Conservation (phyloP, 73 alveolate species). For the Paramecium octaurelia region DNA sequence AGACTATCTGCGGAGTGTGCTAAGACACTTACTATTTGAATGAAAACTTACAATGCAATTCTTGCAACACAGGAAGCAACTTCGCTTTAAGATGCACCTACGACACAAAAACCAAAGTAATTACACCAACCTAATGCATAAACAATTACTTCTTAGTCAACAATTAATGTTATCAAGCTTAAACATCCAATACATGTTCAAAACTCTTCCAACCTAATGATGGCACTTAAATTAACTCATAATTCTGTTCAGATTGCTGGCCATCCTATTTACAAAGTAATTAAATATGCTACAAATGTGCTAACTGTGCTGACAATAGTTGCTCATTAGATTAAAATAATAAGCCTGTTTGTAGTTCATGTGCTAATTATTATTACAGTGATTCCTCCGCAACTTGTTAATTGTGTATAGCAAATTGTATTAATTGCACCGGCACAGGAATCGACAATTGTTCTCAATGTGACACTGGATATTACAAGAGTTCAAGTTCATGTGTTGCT, state of each 20-base stretch:
- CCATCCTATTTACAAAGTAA: neutral
- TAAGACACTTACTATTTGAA: neutral
- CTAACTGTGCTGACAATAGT: neutral
- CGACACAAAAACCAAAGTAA: neutral
- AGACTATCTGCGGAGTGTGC: neutral
- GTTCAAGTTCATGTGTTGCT: neutral
- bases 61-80: neutral
- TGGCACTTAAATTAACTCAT: neutral
- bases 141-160: neutral
- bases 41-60: neutral
- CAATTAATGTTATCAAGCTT: neutral
- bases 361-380: neutral
- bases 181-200: neutral
- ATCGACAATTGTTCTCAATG: neutral
- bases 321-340: neutral
- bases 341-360: neutral
- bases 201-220: neutral
- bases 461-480: neutral
- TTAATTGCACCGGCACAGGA: neutral
- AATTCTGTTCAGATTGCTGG: neutral
- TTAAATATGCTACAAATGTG: neutral
- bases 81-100: neutral
- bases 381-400: neutral
- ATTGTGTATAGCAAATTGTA: neutral
- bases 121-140: neutral